Conservation (phyloP, 352 stramenopile species). For the Phytophthora sansomeana region DNA sequence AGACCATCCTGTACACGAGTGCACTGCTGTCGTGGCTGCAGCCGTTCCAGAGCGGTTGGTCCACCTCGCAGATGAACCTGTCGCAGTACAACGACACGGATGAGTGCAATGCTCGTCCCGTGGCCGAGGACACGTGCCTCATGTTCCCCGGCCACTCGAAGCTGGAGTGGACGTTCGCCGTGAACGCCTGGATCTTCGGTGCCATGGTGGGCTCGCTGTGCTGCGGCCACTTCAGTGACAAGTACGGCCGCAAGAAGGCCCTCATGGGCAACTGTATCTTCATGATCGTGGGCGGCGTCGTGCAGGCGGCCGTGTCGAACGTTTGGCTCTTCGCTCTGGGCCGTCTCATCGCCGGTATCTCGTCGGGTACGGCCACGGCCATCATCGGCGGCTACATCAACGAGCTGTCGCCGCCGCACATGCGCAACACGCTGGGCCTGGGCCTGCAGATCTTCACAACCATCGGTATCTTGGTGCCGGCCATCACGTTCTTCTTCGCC, state of each 20-base stretch:
- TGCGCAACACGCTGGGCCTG: too few relatives aligned
- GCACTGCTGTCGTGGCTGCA: too few relatives aligned
- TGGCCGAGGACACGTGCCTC: conserved; percentile 17
- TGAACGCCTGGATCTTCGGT: conserved; percentile 59
- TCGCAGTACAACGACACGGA: conserved; percentile 22
- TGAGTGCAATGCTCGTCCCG: conserved; percentile 20
- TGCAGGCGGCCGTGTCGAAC: too few relatives aligned
- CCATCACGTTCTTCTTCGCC: conserved; percentile 27
- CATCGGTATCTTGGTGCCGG: conserved; percentile 51
- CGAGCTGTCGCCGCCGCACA: too few relatives aligned
- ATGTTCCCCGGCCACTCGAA: conserved; percentile 20
- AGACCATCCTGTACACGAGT: too few relatives aligned
- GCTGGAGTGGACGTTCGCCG: conserved; percentile 13
- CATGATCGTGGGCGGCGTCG: too few relatives aligned
- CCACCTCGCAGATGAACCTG: conserved; percentile 27
- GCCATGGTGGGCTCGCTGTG: conserved; percentile 53
- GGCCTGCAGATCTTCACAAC: conserved; percentile 56
- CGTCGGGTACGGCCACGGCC: too few relatives aligned
- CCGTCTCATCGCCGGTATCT: too few relatives aligned
- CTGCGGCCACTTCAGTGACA: conserved; percentile 41
- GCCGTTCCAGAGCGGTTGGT: too few relatives aligned
- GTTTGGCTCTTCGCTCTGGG: too few relatives aligned
- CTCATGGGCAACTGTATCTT: conserved; percentile 31
- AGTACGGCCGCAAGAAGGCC: conserved; percentile 29
- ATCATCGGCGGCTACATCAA: too few relatives aligned